A percentile compares a stretch with the other conserved stretches of the same genome.
Conservation (phyloP, 108 stramenopile genomes). For the Stephanodiscus triporus region DNA sequence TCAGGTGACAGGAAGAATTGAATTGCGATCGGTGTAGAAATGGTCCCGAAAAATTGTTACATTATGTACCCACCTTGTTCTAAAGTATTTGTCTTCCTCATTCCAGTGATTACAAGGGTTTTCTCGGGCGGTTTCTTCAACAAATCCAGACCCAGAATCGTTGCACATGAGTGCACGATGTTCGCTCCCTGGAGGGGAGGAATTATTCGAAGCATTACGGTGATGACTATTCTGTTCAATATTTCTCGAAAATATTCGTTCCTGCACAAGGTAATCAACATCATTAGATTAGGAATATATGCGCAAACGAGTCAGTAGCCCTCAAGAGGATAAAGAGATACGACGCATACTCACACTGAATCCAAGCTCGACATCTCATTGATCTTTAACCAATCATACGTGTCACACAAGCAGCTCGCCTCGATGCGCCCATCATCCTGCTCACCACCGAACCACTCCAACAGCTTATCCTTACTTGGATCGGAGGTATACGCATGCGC, state of each 20-base stretch:
- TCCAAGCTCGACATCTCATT: slow-evolving; percentile 63
- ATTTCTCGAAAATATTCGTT: slow-evolving; percentile 77
- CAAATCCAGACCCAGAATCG: slow-evolving; percentile 76
- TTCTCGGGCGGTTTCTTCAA: slow-evolving; percentile 58
- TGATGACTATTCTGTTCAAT: slow-evolving; percentile 71
- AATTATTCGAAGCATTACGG: slow-evolving; percentile 58
- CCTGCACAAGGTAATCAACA: too few species aligned
- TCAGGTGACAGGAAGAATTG: background rate
- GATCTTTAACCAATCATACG: slow-evolving; percentile 79
- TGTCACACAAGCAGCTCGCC: slow-evolving; percentile 70
- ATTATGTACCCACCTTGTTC: slow-evolving; percentile 11
- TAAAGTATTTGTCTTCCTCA: slow-evolving; percentile 69
- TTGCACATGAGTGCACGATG: slow-evolving; percentile 78
- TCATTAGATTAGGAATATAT: too few species aligned
- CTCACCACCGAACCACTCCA: background rate
- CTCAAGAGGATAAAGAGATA: background rate
- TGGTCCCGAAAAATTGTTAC: too few species aligned
- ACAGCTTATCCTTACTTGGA: background rate
- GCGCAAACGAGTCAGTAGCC: background rate
- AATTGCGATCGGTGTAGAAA: background rate
- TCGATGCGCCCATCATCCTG: slow-evolving; percentile 53
- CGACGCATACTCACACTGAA: slow-evolving; percentile 49
- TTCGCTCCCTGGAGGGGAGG: slow-evolving; percentile 71
- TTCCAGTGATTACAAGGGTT: slow-evolving; percentile 75
- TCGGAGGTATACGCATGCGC: slow-evolving; percentile 61